Evolutionary conservation across 2,329 filamentous ascomycete species (phyloP).

Genomic region (Thelonectria discophora): DNA sequence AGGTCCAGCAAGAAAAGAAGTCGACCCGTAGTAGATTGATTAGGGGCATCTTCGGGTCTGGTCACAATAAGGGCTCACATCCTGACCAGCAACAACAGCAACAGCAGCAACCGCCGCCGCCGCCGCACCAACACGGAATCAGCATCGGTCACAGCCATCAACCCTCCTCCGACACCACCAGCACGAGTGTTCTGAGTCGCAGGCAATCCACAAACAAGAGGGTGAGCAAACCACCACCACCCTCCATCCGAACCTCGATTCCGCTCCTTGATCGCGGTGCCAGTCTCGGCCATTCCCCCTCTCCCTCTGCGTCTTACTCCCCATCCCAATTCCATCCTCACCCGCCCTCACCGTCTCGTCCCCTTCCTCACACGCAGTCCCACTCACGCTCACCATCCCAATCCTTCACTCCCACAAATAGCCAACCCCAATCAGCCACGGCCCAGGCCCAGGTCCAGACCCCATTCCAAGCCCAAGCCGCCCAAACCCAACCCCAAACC

Average conservation of each 20-base stretch:
- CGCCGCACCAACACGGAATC: conserved; percentile 40
- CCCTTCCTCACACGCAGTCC: conserved; percentile 9
- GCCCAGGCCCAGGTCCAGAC: conserved; percentile 30
- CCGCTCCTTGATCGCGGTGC: conserved; percentile 35
- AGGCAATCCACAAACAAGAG: conserved; percentile 69
- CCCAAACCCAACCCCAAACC: conserved; percentile 37
- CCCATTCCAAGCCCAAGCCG: conserved; percentile 35
- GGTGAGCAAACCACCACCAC: conserved; percentile 56
- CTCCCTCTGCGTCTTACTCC: conserved; percentile 27
- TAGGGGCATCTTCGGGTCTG: conserved; percentile 24
- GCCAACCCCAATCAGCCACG: conserved; percentile 34
- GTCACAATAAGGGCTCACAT: conserved; percentile 36
- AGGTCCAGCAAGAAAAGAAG: conserved; percentile 42
- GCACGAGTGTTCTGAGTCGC: conserved; percentile 58
- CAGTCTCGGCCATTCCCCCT: conserved; percentile 19
- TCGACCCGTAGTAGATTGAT: conserved; percentile 28
- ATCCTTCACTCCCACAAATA: conserved; percentile 28
- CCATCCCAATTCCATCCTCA: conserved; percentile 26
- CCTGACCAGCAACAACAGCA: conserved; percentile 40
- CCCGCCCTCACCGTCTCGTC: conserved; percentile 20
- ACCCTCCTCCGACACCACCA: conserved; percentile 58
- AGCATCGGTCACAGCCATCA: conserved; percentile 41
- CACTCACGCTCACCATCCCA: conserved; percentile 23
- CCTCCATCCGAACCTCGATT: conserved; percentile 54
- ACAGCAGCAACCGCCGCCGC: conserved; percentile 2